Conservation (phyloP, 1,139 yeast genomes). For the Ogataea hybrid region DNA sequence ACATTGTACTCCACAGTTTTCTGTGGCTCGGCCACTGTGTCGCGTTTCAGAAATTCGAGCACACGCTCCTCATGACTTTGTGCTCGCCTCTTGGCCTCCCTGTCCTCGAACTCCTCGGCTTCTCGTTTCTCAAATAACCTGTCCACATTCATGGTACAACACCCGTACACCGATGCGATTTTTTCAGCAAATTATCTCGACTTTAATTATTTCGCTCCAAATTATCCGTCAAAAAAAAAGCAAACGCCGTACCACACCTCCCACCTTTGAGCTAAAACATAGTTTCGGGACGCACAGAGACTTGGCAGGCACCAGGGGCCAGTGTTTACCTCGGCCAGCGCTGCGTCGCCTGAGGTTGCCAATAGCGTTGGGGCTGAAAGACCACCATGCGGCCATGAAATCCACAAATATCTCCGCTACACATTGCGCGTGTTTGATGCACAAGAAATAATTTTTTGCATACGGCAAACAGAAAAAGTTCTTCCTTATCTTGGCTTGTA, state of each 20-base stretch:
- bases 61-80: slow-evolving; percentile 1
- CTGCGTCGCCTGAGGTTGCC: too few species aligned
- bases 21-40: slow-evolving; percentile 1
- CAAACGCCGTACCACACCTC: not conserved
- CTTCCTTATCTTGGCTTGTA: not conserved
- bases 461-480: not conserved
- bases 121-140: slow-evolving; percentile 9
- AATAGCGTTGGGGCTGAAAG: too few species aligned
- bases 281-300: too few species aligned
- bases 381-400: too few species aligned
- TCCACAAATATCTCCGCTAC: too few species aligned
- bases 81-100: not conserved
- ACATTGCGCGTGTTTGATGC: not conserved
- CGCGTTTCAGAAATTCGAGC: slow-evolving; percentile 7
- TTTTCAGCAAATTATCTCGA: not conserved
- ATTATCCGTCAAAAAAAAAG: not conserved
- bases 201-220: not conserved
- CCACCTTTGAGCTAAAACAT: not conserved
- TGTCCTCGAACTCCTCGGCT: slow-evolving; percentile 3
- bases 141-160: slow-evolving; percentile 15
- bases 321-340: too few species aligned
- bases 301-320: too few species aligned
- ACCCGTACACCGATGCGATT: slow-evolving; percentile 9
- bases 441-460: not conserved
- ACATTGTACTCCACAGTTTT: slow-evolving; percentile 7